Percentiles rank a stretch among this genome's conserved stretches.
Evolutionary conservation across 495 filamentous ascomycete species (phyloP).

Genomic region (Neurospora africana): DNA sequence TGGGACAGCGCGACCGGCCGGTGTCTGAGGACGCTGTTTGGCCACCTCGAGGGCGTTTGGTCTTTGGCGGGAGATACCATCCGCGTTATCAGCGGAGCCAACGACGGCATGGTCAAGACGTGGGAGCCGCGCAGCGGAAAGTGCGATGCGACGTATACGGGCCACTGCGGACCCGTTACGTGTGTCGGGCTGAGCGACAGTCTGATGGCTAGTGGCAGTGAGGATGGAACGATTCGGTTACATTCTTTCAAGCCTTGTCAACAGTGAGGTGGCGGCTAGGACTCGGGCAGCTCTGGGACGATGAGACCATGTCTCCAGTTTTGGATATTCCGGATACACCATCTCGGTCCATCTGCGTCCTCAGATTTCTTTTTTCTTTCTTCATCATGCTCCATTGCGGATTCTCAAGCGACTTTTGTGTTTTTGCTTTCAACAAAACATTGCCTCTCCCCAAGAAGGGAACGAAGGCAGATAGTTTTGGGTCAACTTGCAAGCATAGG

Average conservation of each 20-base stretch:
- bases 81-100: slow-evolving; percentile 75
- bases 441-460: neutral
- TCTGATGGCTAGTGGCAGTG: slow-evolving; percentile 78
- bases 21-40: slow-evolving; percentile 87
- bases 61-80: slow-evolving; percentile 84
- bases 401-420: neutral
- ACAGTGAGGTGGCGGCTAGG: slow-evolving; percentile 24
- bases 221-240: slow-evolving; percentile 83
- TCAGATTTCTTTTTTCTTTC: neutral
- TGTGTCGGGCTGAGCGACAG: slow-evolving; percentile 75
- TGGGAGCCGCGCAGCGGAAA: slow-evolving; percentile 90
- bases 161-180: slow-evolving; percentile 65
- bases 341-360: neutral
- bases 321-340: neutral
- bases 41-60: slow-evolving; percentile 95
- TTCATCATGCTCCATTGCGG: neutral
- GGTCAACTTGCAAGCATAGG: neutral
- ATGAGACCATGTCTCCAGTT: slow-evolving; percentile 15
- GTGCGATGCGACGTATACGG: slow-evolving; percentile 83
- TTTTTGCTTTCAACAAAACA: neutral
- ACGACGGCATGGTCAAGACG: slow-evolving; percentile 92
- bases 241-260: slow-evolving; percentile 56
- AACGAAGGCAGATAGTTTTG: neutral
- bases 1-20: slow-evolving; percentile 80
- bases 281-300: slow-evolving; percentile 22